Evolutionary conservation across 129 eudicot species (phyloP), one percentile per base, ranked within the genome.

Genomic region (Mikania micrantha): DNA sequence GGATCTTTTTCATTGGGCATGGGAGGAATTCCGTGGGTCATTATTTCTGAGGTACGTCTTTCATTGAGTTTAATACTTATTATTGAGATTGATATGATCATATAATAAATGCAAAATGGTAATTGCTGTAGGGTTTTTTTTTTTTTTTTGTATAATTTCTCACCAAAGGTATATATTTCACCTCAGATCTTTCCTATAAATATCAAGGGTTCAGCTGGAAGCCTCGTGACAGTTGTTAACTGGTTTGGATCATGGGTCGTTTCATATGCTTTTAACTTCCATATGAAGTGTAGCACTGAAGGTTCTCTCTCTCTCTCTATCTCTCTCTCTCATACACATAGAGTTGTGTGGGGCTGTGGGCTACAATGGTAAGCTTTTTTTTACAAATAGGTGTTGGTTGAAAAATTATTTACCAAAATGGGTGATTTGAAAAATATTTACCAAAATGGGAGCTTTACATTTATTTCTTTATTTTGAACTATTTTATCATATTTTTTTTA

Each of bases 11-110:
- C 98, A 28, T 69, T 91, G 25, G 98, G 98, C 62, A 76, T 91
- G 87, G 96, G 96, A 78, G 96, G 88, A 17, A 91, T 91, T 65
- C 96, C 98, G 27, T 91, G 90, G 93, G 88, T 92, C 72, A 77
- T 92, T 22, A 83, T 92, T 94, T 92, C 96, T 6, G 98, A 92
- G 98, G 98, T 92, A 79, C 35, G 52, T 1, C 32, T 20, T 77
- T 29, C 60, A 29, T n/a, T 29, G 29, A 31, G 57, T 48, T 21
- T 72, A 22, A 60, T 28, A 20, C 29, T n/a, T n/a, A n/a, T n/a
- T n/a, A n/a, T n/a, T n/a, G n/a, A n/a, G n/a, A n/a, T n/a, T n/a
- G n/a, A n/a, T n/a, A n/a, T 44, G 53, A 27, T 19, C n/a, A 2
- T 39, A 16, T 59, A 28, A 22, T 28, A 28, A 1, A 28, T 28